Base-by-base conservation (phyloP, 225 moss, liverwort and hornwort species). In the Marchantia paleacea region DNA sequence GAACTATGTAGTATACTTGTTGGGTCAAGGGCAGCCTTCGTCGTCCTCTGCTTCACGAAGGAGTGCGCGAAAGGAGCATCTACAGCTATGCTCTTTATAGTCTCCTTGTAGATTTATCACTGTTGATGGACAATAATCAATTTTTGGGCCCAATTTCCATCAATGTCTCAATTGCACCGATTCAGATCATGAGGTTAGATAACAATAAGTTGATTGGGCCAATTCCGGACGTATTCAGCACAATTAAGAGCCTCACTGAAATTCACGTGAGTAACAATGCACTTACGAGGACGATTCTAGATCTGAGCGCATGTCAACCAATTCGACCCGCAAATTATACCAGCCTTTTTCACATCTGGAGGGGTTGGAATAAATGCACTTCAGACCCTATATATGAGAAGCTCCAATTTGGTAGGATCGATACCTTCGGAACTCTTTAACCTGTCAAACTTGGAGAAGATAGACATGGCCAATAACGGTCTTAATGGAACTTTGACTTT, bases 131-230 rank as follows among this genome's bases (percentile, higher is more conserved):
- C 63, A 73, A 67, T 9, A 87, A 87, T 61, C 0, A 0, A 0
- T 72, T 87, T n/a, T 26, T 15, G 6, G 87, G 77, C 12, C 0
- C 0, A 0, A 47, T 84, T 58, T 77, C 87, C 7, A 0, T 31
- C 8, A 39, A 28, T 25, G 22, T 72, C 30, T 15, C 75, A 6
- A 77, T 24, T n/a, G 81, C 84, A 18, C n/a, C 8, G 1, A 12
- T 87, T 0, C 0, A 0, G 10, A 69, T 84, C 8, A 19, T 87
- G 75, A 83, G 75, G 69, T 26, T 86, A 52, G 83, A 75, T 10
- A 62, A 76, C 62, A 86, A 86, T 28, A 0, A 0, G 6, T 52
- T 86, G 11, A 47, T 0, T 9, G 80, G 83, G 47, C 2, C 52
- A 0, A 12, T 86, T 75, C 83, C 86, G 47, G 5, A 4, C 15